Percentiles rank a stretch among this genome's conserved stretches.
These are phyloP conservation scores for Ophiostoma populinum DNA, from an alignment of 2,329 filamentous ascomycete species.

Conservation along the genomic window DNA sequence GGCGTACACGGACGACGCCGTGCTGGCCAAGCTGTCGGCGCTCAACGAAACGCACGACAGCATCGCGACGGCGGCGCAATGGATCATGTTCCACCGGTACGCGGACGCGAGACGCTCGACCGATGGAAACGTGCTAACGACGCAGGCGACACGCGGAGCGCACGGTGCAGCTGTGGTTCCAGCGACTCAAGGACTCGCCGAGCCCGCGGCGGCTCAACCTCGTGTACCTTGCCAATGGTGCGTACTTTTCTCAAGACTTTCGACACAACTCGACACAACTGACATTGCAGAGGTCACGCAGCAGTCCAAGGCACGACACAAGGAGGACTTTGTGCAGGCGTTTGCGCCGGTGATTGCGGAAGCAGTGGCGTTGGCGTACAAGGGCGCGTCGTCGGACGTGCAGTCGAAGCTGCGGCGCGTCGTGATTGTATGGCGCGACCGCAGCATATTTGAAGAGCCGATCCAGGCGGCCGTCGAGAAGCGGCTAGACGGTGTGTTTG, in stretches of 20 bases:
- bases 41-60: slow-evolving; percentile 96
- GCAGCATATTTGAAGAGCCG: slow-evolving; percentile 64
- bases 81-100: slow-evolving; percentile 98
- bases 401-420: slow-evolving; percentile 79
- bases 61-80: slow-evolving; percentile 91
- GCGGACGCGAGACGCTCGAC: slow-evolving; percentile 4
- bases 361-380: slow-evolving; percentile 79
- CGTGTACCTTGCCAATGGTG: slow-evolving; percentile 90
- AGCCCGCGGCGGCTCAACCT: slow-evolving; percentile 76
- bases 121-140: neutral
- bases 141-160: slow-evolving; percentile 75
- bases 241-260: slow-evolving; percentile 13
- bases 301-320: slow-evolving; percentile 82
- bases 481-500: slow-evolving; percentile 52
- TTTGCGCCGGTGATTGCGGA: slow-evolving; percentile 88
- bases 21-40: slow-evolving; percentile 83
- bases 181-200: slow-evolving; percentile 72
- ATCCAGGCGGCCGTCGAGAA: slow-evolving; percentile 70
- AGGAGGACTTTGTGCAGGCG: slow-evolving; percentile 80
- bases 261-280: neutral
- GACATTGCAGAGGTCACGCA: slow-evolving; percentile 64
- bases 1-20: slow-evolving; percentile 92
- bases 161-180: slow-evolving; percentile 82
- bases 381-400: slow-evolving; percentile 68
- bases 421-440: slow-evolving; percentile 83